Base-by-base conservation (phyloP, 768 basidiomycete species). In the Boletus speciosus region DNA sequence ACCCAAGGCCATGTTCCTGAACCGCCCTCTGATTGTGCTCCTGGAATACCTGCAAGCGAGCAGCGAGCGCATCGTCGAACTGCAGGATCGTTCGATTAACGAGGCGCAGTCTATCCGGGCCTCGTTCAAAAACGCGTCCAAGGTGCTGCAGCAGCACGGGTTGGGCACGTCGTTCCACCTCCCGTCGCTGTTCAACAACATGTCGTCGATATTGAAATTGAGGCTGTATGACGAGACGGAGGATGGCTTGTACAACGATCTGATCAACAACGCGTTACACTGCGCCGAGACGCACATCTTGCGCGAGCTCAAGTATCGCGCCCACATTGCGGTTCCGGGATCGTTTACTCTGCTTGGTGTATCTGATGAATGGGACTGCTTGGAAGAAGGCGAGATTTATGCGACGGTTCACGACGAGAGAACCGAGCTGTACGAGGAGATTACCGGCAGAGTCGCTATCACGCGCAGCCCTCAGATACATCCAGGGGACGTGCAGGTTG, bases 401-500 rank as follows among this genome's bases (percentile, higher is more conserved):
- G 78, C 80, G 39, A 72, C 72, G 27, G 65, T 73, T 1, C 48
- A 58, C 6, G 73, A 76, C 51, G 70, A 71, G 23, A 68, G 66
- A 45, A 69, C 34, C 1, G 55, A 55, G 27, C 0, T 68, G 23
- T 59, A 69, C 31, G 0, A 64, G 23, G 54, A 62, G 36, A 68
- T 78, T 32, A 65, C 65, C 8, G 80, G 79, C 1, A 31, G 48
- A 3, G 67, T 80, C 1, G 66, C 76, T n/a, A 73, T 81, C 48
- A 79, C 79, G 16, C 68, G 80, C 4, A 77, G 76, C n/a, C 81
- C 81, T 12, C 74, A 79, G 45, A 78, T 81, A 49, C 81, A 82
- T 50, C 80, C 80, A 6, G 80, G 80, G 1, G 77, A 79, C 51
- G 58, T 76, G 16, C 74, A 75, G 50, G 58, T 68, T 4, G 78